Conservation (phyloP, 2,329 filamentous ascomycete genomes). For the Penicillium sp. region DNA sequence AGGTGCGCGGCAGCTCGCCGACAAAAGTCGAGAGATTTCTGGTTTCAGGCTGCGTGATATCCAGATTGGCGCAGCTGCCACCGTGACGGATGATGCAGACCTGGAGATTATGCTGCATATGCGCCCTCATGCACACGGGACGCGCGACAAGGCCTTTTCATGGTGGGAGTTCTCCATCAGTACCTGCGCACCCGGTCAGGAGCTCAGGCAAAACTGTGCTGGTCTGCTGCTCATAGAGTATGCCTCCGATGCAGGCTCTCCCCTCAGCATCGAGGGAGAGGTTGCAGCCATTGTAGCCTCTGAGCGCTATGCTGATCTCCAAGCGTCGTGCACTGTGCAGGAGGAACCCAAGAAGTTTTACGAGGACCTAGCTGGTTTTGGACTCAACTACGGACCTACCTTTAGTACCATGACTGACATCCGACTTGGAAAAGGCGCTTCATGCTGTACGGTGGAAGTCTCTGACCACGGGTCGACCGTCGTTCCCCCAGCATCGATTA, state of each 20-base stretch:
- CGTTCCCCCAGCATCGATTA: background rate
- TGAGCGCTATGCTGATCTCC: background rate
- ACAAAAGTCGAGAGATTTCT: background rate
- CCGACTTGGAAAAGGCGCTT: background rate
- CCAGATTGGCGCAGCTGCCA: background rate
- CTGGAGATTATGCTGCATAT: background rate
- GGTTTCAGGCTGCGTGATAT: background rate
- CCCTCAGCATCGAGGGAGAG: conserved; percentile 9
- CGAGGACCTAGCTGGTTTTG: background rate
- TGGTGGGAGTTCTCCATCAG: background rate
- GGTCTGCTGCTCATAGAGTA: background rate
- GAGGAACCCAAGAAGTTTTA: conserved; percentile 2
- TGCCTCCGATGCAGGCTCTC: background rate
- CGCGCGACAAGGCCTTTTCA: background rate
- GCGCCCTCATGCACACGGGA: background rate
- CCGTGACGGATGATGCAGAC: background rate
- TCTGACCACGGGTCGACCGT: conserved; percentile 1
- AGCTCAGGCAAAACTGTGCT: background rate
- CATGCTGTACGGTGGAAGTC: background rate
- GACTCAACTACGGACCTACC: conserved; percentile 11
- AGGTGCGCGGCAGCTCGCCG: conserved; percentile 20
- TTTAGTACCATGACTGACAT: conserved; percentile 3
- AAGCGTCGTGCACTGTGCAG: background rate
- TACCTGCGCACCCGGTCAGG: background rate
- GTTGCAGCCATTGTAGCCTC: conserved; percentile 1